Base-by-base conservation (phyloP, 257 asterid species). In the Anisodus acutangulus region DNA sequence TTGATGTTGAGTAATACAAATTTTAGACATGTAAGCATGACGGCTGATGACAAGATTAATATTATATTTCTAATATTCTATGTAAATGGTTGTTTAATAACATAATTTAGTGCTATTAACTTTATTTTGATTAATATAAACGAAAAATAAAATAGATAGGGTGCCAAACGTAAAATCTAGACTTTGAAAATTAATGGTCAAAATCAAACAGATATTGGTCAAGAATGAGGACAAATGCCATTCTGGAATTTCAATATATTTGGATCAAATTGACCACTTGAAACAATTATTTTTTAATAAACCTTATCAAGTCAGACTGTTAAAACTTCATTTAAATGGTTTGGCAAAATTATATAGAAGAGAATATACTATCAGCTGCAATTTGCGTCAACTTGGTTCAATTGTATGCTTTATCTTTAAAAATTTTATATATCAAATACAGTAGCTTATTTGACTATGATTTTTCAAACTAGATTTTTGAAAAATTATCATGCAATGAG, bases 251-350 rank as follows among this genome's bases (percentile, higher is more conserved):
- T 51, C 63, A 76, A 51, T 76, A 26, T 51, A 49, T 76, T 76
- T 76, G 81, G 81, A 76, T 76, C 81, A 76, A 76, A 13, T 76
- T 51, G 81, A 76, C 64, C 64, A 26, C 49, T 76, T 3, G 64
- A 49, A 72, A 45, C 9, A 45, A 5, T 2, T 70, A 43, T 4
- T n/a, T 47, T 68, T n/a, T 49, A 76, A 49, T 76, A 51, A 49
- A 76, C 4, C 60, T 13, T 53, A 17, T 68, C 76, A 51, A 15
- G 26, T 76, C 47, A 51, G 8, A 22, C 19, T 49, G 19, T 12
- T 22, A 74, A 68, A 45, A 47, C 17, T 19, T 47, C 47, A 71
- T 41, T 69, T 16, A 41, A 51, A 51, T 3, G 16, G 9, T 69
- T 41, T 69, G 13, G 16, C 31, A 69, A 69, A 39, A 39, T 10